Base-by-base conservation (phyloP, 106 monocot genomes). In the Cymbidium sinense region DNA sequence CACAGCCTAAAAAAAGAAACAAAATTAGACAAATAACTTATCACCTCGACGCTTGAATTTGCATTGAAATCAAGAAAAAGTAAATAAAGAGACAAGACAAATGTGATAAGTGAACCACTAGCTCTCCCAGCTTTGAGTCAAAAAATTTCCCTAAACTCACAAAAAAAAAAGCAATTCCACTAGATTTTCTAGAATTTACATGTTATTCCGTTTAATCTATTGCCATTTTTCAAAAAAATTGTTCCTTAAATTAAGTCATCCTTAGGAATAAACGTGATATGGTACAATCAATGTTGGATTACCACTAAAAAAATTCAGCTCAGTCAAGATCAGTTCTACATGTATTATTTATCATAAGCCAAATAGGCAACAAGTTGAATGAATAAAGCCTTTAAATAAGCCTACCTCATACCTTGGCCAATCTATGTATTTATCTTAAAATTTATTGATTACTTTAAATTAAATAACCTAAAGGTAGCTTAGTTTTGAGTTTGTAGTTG, bases 1-100 rank as follows among this genome's bases (percentile, higher is more conserved):
- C 33, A 95, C 99, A 27, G 99, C 94, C 98, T 99, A n/a, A 78
- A 9, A 41, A 76, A 43, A 21, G 19, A 72, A 69, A 39, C 1
- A 21, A 65, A 74, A 47, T 17, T 13, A 67, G 17, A 33, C 31
- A 29, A 67, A 3, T 8, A 67, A n/a, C 8, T 58, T 31, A 67
- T 67, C 13, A 67, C 13, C 15, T 18, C 28, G 13, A 67, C 71
- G n/a, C n/a, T 71, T 36, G 71, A 71, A 18, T 20, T 10, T 72
- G 30, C 71, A 72, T 19, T 44, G 33, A n/a, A 41, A 13, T 47
- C 13, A 2, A 15, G 13, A 58, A 58, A 58, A n/a, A 58, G 11
- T 10, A n/a, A 20, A 39, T n/a, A 37, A 65, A 29, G 65, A 21
- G 4, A 55, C n/a, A 65, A 65, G 25, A 2, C 0, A 17, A 29